Evolutionary conservation across 352 stramenopile species (phyloP).

Genomic region (Aphanomyces euteiches): DNA sequence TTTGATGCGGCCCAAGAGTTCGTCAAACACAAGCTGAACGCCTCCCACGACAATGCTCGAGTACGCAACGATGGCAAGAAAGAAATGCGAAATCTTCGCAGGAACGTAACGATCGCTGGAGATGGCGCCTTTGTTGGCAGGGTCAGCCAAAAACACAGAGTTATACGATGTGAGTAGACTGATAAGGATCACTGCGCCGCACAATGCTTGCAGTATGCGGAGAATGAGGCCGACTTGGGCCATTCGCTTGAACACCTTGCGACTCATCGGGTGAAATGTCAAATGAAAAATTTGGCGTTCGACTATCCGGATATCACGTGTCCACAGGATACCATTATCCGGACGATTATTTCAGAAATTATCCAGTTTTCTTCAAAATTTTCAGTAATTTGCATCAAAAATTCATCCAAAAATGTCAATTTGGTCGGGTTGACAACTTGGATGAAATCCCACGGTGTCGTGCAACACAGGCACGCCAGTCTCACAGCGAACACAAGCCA

Average conservation of each 20-base stretch:
- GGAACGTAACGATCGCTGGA: constrained; percentile 6
- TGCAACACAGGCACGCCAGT: no score
- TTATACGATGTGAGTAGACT: constrained; percentile 13
- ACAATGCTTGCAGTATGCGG: constrained; percentile 10
- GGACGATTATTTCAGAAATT: no score
- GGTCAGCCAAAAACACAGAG: neutral
- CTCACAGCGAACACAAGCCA: no score
- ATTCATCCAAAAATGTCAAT: no score
- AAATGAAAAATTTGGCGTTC: neutral
- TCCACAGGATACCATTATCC: no score
- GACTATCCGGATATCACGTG: neutral
- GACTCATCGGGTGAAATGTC: constrained; percentile 1
- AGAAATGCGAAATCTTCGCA: constrained; percentile 18
- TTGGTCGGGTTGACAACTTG: no score
- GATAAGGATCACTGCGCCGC: constrained; percentile 14
- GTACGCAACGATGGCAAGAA: constrained; percentile 23
- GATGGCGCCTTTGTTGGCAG: neutral
- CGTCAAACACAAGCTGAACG: constrained; percentile 13
- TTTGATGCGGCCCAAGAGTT: neutral
- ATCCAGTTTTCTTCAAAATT: no score
- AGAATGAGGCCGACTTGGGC: constrained; percentile 5
- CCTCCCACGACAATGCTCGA: constrained; percentile 13
- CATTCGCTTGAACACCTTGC: neutral
- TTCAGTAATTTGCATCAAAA: no score
- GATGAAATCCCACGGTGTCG: no score